These are phyloP conservation scores for Botrytis pseudocinerea DNA, from an alignment of 2,329 filamentous ascomycete species.

Conservation along the genomic window DNA sequence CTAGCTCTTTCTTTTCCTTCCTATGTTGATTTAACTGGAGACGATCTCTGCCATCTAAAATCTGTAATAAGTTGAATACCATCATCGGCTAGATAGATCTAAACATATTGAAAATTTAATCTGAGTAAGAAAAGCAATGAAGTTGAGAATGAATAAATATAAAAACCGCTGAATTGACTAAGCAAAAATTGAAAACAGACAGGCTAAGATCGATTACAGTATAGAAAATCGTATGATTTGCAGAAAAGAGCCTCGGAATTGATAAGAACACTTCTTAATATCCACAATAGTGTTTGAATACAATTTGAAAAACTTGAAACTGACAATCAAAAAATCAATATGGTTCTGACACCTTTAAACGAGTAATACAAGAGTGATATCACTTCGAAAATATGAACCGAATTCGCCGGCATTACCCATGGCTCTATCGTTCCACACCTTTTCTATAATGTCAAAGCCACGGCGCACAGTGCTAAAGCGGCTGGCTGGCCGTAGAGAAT, in stretches of 20 bases:
- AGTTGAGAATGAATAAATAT: neutral
- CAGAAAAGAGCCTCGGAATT: neutral
- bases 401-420: constrained; percentile 32
- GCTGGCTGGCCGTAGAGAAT: constrained; percentile 28
- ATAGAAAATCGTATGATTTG: neutral
- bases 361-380: constrained; percentile 40
- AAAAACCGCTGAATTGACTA: neutral
- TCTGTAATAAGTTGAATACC: neutral
- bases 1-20: neutral
- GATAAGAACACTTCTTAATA: neutral
- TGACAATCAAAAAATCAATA: neutral
- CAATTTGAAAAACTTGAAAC: neutral
- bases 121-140: neutral
- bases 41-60: neutral
- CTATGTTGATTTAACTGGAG: neutral
- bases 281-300: neutral
- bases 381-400: constrained; percentile 39
- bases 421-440: constrained; percentile 31
- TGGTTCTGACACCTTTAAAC: constrained; percentile 29
- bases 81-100: neutral
- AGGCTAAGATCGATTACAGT: neutral
- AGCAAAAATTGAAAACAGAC: neutral
- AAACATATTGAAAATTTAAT: neutral
- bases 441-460: constrained; percentile 36
- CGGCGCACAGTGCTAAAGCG: constrained; percentile 41